Base-by-base conservation (phyloP, 192 early-diverging fungal genomes). In the Podila clonocystis region DNA sequence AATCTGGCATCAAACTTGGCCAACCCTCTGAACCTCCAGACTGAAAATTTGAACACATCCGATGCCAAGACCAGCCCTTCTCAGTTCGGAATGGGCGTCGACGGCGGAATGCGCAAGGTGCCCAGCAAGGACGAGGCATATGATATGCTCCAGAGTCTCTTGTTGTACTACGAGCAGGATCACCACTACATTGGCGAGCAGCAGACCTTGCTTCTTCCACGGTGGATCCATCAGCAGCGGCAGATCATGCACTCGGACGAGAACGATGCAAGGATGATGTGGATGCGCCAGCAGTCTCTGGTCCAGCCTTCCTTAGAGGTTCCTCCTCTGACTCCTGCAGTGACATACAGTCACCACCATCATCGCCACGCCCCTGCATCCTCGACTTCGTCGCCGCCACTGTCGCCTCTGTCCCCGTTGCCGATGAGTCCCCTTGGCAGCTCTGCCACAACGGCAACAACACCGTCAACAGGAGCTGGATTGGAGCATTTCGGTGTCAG, bases 111-210 rank as follows among this genome's bases (percentile, higher is more conserved):
- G 77, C 77, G 77, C 34, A 80, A 73, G 62, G 77, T 80, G 2
- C 77, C 77, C 15, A 50, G 70, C 8, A 80, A 80, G 50, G 77
- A 80, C 9, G 77, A 80, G 28, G 77, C 77, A 0, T 80, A 80
- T 15, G 77, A 80, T 20, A 80, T 80, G 77, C 62, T 80, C 6
- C 77, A 80, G 58, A 72, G 70, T 48, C 61, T 80, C 33, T 48
- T 80, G 28, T 68, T 80, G 70, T 80, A 80, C 49, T 80, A 80
- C 38, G 77, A 80, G 58, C 77, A 80, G 34, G 77, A 80, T 22
- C 77, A 80, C 33, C 68, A 70, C 5, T 80, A 73, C 48, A 73
- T 73, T 61, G 77, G 77, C 15, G 77, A 80, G 57, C 77, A 80
- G 22, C 77, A 80, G 36, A 80, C 77, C 4, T 29, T 80, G 9